A percentile compares a stretch with the other conserved stretches of the same genome.
These are phyloP conservation scores for Monilinia laxa DNA, from an alignment of 2,329 filamentous ascomycete species.

Conservation along the genomic window DNA sequence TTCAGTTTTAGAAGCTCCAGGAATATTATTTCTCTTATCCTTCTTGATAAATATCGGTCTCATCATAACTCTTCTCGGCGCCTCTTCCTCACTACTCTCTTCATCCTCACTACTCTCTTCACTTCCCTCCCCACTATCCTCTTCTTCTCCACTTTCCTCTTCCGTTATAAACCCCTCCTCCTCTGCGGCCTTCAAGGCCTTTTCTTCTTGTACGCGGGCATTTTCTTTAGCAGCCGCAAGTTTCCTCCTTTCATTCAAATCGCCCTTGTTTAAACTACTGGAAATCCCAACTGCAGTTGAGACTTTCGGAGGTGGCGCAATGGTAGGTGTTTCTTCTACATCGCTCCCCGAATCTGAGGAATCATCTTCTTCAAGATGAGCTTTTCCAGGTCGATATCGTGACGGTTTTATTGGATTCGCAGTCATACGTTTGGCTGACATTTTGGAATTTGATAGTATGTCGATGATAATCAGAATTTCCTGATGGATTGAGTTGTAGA, in stretches of 20 bases:
- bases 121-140: conserved; percentile 39
- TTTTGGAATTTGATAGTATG: conserved; percentile 34
- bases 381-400: conserved; percentile 84
- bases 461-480: too few species aligned
- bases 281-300: conserved; percentile 57
- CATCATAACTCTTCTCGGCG: conserved; percentile 57
- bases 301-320: conserved; percentile 57
- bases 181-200: conserved; percentile 43
- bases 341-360: conserved; percentile 54
- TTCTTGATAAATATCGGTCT: conserved; percentile 65
- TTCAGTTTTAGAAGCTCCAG: conserved; percentile 34
- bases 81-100: conserved; percentile 56
- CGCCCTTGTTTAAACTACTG: conserved; percentile 53
- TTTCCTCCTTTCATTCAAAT: conserved; percentile 50
- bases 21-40: conserved; percentile 47
- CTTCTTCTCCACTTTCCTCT: conserved; percentile 42
- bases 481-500: background rate
- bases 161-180: conserved; percentile 63
- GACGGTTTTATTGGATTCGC: conserved; percentile 80
- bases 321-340: conserved; percentile 45
- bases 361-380: conserved; percentile 50
- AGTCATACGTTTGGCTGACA: conserved; percentile 85
- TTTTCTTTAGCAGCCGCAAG: conserved; percentile 50
- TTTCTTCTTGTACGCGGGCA: conserved; percentile 49
- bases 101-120: conserved; percentile 39